Base-by-base conservation (phyloP, 306 rosid species). In the Clitoria ternatea region DNA sequence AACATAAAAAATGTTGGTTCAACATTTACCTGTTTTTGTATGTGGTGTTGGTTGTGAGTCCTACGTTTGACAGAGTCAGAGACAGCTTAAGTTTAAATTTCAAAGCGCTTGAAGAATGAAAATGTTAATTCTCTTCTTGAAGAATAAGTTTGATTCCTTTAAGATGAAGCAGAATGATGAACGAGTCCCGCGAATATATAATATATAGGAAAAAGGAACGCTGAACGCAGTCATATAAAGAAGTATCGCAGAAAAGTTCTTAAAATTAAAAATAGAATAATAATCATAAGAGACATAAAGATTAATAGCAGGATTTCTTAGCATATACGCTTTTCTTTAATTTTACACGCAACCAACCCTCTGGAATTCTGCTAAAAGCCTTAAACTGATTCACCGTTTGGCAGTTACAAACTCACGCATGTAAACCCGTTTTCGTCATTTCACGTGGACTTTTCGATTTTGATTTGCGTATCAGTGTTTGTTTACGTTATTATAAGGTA, bases 261-360 rank as follows among this genome's bases (percentile, higher is more conserved):
- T n/a, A n/a, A n/a, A 19, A 52, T 4, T 2, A 5, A 59, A 35
- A 63, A n/a, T 1, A 14, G 22, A 55, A n/a, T n/a, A 7, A 13
- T 32, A 35, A 74, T 36, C 5, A 35, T 5, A 24, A 3, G 13
- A 54, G 32, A 70, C 22, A 54, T 27, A 76, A 68, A 61, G 7
- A 70, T 30, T 57, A 13, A 29, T 2, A 26, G 68, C 26, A 47
- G 30, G 53, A 10, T 81, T 67, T 72, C 85, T 77, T 77, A 73
- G 49, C 70, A 60, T 59, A 12, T 70, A 72, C 85, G 82, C 77
- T 60, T 72, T 22, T 49, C 36, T 79, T 79, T 10, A 66, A 37
- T 65, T 63, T 47, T 66, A 33, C 57, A 66, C 74, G 82, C 82
- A n/a, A n/a, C n/a, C n/a, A 35, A 70, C 72, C 22, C 62, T 2